A percentile compares a stretch with the other conserved stretches of the same genome.
These are phyloP conservation scores for Sphagnurus paluster DNA, from an alignment of 1,284 basidiomycete species.

Conservation along the genomic window DNA sequence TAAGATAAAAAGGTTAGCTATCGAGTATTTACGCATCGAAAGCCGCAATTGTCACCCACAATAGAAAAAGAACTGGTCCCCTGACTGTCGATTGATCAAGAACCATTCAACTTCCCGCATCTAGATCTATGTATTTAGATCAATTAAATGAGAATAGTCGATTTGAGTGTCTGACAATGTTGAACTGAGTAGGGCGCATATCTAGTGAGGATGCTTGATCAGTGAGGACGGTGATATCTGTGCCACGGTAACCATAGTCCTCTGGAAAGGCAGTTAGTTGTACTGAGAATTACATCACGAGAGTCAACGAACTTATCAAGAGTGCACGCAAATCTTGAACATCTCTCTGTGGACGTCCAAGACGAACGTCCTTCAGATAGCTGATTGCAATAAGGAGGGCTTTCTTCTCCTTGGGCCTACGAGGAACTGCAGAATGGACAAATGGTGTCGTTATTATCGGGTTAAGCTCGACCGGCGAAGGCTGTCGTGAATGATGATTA, in stretches of 20 bases:
- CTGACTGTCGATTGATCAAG: slow-evolving; percentile 4
- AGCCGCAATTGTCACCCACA: neutral
- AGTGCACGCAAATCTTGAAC: slow-evolving; percentile 1
- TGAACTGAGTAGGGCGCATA: neutral
- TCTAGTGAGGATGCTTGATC: neutral
- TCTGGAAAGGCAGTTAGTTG: neutral
- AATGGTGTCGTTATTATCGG: neutral
- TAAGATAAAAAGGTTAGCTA: no score
- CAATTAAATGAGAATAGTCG: neutral
- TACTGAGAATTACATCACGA: neutral
- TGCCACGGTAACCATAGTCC: neutral
- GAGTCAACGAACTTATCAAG: slow-evolving; percentile 1
- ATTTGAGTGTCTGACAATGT: slow-evolving; percentile 5
- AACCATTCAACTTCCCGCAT: neutral
- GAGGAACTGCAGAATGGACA: neutral
- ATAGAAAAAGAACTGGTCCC: slow-evolving; percentile 10
- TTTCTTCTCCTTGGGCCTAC: neutral
- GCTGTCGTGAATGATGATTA: no score
- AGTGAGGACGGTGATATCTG: slow-evolving; percentile 6
- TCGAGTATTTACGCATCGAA: no score
- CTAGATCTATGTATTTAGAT: neutral
- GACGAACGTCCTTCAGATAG: slow-evolving; percentile 1
- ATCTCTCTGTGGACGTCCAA: slow-evolving; percentile 1
- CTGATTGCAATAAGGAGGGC: slow-evolving; percentile 9
- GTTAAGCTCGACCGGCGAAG: neutral